Evolutionary conservation across 2,329 filamentous ascomycete species (phyloP), one percentile per base, ranked within the genome.

Genomic region (Eutypella sp.): DNA sequence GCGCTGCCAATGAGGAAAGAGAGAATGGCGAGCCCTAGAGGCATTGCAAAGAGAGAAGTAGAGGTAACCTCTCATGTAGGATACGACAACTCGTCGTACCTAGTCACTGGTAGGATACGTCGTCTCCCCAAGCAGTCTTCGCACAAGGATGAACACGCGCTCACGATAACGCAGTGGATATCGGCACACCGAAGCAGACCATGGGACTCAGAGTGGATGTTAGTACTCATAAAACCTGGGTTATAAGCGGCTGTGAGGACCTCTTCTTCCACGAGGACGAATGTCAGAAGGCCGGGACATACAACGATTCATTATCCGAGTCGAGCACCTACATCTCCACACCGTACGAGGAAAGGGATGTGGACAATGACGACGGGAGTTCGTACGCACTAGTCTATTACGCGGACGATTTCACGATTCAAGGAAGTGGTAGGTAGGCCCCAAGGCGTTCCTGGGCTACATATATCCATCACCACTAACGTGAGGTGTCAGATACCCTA

Each of bases 401-500:
- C 15, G 33, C 42, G 20, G 42, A 45, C 25, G 42, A 45, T 19
- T 39, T 40, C 13, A 45, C 42, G 3, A 45, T 45, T 13, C 29
- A 31, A 20, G 31, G 44, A 13, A 39, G 27, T 11, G 27, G 38
- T 41, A 46, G 22, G 44, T 37, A 29, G 11, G 8, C n/a, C 25
- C 25, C 13, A n/a, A n/a, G n/a, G n/a, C n/a, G n/a, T n/a, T n/a
- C n/a, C n/a, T n/a, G n/a, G n/a, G n/a, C n/a, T n/a, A n/a, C n/a
- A n/a, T n/a, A n/a, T n/a, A n/a, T 4, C 15, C 22, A 24, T 15
- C 18, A 19, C 10, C 13, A 18, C 39, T 41, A 22, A 41, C 13
- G 10, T 41, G 22, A 25, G 15, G 33, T 20, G n/a, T 27, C 16
- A 45, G 42, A 29, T 19, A 44, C 47, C 5, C 44, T 65, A 3